Base-by-base conservation (phyloP, 331 rosid species). In the Acacia concinna region DNA sequence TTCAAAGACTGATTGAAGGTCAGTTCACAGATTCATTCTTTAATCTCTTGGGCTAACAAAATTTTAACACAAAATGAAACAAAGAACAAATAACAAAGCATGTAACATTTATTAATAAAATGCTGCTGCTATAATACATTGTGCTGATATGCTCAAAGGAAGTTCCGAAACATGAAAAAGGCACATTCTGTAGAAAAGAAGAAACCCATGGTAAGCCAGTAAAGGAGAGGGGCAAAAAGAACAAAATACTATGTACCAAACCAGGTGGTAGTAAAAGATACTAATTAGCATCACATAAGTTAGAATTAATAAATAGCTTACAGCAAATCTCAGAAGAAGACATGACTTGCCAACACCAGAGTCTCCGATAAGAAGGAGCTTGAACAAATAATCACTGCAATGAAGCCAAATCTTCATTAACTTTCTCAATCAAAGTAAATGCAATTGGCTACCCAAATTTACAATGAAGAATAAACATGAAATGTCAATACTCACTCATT, bases 301-400 rank as follows among this genome's bases (percentile, higher is more conserved):
- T 23, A 40, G 37, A 40, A 38, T 67, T 67, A 68, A 17, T 40
- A 68, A 13, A 67, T 75, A 57, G 38, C 88, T 78, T 87, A 89
- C 96, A 85, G 96, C 88, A 77, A 89, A 91, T 87, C 96, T 85
- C 78, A 91, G 86, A 81, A 91, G 96, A 82, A 91, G 93, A 79
- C 96, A 88, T 40, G 96, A 91, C 83, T 91, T 91, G 77, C 96
- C 96, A 65, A 88, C 96, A 78, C 96, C 96, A 65, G 96, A 91
- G 77, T 91, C 96, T 81, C 96, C 96, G 77, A 88, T 91, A 70
- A 91, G 88, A 77, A 91, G 79, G 81, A 90, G 91, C 87, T 90
- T 90, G 86, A 90, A 90, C 79, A 90, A 86, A 86, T 90, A 88
- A 57, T 91, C 96, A 85, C 96, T 89, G 90, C 81, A 78, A 77